A percentile compares a stretch with the other conserved stretches of the same genome.
phyloP scores from a whole-genome alignment of 495 filamentous ascomycete species.

The Neurospora tetrasperma region DNA sequence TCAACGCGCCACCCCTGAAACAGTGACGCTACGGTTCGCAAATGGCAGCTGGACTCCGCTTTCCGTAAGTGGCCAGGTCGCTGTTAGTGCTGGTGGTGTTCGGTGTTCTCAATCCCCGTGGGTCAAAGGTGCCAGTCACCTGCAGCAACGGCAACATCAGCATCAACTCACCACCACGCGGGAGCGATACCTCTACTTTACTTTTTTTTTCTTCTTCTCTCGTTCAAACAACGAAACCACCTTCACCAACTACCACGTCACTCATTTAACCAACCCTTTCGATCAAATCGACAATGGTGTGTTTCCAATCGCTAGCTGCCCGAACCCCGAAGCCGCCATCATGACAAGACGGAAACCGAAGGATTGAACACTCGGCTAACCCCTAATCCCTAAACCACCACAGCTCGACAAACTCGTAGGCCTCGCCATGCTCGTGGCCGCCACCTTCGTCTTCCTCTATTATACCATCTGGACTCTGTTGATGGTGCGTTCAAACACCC shows the following conservation, averaged over 20 bases:
- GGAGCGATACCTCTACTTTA: neutral
- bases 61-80: neutral
- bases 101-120: neutral
- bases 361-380: constrained; percentile 7
- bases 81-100: neutral
- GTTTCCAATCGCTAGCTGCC: neutral
- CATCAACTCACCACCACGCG: neutral
- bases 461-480: constrained; percentile 97
- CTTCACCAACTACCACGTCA: constrained; percentile 3
- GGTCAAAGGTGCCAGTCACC: neutral
- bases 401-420: constrained; percentile 95
- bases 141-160: neutral
- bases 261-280: neutral
- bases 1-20: neutral
- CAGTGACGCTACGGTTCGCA: neutral
- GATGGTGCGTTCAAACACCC: constrained; percentile 52
- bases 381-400: neutral
- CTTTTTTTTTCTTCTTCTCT: neutral
- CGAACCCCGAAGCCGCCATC: no score
- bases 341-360: no score
- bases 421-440: constrained; percentile 93
- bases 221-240: neutral
- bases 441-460: constrained; percentile 93
- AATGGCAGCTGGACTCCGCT: neutral
- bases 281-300: constrained; percentile 29